A percentile compares a stretch with the other conserved stretches of the same genome.
Evolutionary conservation across 2,329 filamentous ascomycete genomes (phyloP).

Genomic region (Metarhizium robertsii): DNA sequence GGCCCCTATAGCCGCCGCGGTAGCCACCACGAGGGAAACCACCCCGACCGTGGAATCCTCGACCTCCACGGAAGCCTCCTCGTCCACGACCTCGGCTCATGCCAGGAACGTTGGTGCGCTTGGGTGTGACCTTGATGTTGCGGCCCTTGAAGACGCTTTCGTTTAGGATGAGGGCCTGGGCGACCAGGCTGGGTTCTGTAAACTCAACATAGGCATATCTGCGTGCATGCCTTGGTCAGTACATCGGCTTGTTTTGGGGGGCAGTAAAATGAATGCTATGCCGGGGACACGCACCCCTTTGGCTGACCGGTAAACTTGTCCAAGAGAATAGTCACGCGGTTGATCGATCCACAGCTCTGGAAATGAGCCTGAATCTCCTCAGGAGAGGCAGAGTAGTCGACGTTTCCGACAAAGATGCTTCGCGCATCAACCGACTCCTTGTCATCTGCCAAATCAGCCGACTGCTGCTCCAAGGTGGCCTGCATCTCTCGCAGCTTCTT

Average conservation of each 20-base stretch:
- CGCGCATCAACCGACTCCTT: constrained; percentile 93
- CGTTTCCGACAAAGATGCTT: constrained; percentile 97
- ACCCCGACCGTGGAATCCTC: constrained; percentile 44
- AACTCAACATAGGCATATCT: constrained; percentile 99
- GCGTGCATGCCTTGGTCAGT: constrained; percentile 11
- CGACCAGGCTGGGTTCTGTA: constrained; percentile 84
- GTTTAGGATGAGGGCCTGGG: constrained; percentile 88
- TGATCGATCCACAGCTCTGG: constrained; percentile 94
- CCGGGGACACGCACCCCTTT: constrained; percentile 62
- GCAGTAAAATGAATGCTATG: background rate
- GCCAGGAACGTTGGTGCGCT: constrained; percentile 92
- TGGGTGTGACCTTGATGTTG: constrained; percentile 89
- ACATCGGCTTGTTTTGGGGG: background rate
- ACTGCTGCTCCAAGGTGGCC: constrained; percentile 73
- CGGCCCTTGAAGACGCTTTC: constrained; percentile 93
- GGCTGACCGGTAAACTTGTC: constrained; percentile 99
- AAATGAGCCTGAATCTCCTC: constrained; percentile 97
- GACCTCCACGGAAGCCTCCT: constrained; percentile 41
- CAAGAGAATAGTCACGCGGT: constrained; percentile 91
- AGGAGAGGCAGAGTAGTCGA: constrained; percentile 93
- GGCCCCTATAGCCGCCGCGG: constrained; percentile 57
- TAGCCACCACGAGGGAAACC: constrained; percentile 51
- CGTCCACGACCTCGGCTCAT: constrained; percentile 74
- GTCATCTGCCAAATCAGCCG: constrained; percentile 75
- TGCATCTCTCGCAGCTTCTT: constrained; percentile 84